Percentiles rank a stretch among this genome's conserved stretches.
phyloP scores from a whole-genome alignment of 306 rosid species.

The Cyamopsis tetragonoloba region DNA sequence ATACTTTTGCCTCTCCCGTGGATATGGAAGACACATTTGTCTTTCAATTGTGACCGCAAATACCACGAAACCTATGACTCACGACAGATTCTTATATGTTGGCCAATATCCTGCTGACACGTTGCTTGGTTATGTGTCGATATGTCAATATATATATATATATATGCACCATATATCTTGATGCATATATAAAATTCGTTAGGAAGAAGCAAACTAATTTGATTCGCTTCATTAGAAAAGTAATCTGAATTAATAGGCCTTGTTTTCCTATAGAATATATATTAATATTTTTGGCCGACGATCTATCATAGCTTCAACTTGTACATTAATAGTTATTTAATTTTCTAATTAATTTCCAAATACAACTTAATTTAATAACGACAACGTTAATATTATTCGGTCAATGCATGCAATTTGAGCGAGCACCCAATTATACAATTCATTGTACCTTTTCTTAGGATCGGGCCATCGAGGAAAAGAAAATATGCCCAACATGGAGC shows the following conservation, averaged over 20 bases:
- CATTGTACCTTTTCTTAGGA: too few relatives aligned
- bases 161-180: too few relatives aligned
- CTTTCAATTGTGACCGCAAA: neutral
- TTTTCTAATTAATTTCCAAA: neutral
- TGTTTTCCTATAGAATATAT: neutral
- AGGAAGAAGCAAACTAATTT: constrained; percentile 9
- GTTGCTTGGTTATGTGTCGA: neutral
- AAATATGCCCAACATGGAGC: too few relatives aligned
- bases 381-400: too few relatives aligned
- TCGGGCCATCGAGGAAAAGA: too few relatives aligned
- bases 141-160: too few relatives aligned
- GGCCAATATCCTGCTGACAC: constrained; percentile 5
- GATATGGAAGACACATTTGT: neutral
- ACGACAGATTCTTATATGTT: neutral
- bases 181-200: too few relatives aligned
- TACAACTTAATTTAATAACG: neutral
- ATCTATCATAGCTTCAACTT: too few relatives aligned
- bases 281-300: neutral
- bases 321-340: too few relatives aligned
- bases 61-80: neutral
- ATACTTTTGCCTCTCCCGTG: neutral
- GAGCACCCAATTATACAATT: too few relatives aligned
- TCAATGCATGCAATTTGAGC: too few relatives aligned
- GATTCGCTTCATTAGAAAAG: neutral
- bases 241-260: neutral